phyloP scores from a whole-genome alignment of 768 basidiomycete genomes.

The Suillus placidus region DNA sequence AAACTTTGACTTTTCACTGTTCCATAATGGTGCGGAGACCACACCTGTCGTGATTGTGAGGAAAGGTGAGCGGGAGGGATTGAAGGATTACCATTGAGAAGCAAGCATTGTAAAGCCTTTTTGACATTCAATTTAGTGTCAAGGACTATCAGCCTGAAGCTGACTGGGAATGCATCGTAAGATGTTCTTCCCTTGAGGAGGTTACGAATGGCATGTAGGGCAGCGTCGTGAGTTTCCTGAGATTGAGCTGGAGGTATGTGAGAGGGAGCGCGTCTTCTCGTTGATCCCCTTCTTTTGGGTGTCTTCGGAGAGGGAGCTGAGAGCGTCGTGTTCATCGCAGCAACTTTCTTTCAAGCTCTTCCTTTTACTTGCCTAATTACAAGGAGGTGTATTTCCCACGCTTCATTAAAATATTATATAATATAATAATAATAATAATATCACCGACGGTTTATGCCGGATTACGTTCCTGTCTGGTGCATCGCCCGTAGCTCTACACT shows the following conservation, averaged over 20 bases:
- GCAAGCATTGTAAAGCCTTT: slow-evolving; percentile 86
- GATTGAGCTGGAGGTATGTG: slow-evolving; percentile 56
- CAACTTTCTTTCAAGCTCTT: slow-evolving; percentile 2
- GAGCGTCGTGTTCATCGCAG: slow-evolving; percentile 48
- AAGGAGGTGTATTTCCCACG: slow-evolving; percentile 13
- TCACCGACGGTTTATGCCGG: slow-evolving; percentile 8
- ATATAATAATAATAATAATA: too few relatives aligned
- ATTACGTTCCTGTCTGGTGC: slow-evolving; percentile 22
- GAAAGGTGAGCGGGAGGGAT: background rate
- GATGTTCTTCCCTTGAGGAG: slow-evolving; percentile 85
- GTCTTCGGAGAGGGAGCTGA: slow-evolving; percentile 46
- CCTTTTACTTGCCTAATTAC: background rate
- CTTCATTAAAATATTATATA: background rate
- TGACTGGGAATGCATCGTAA: slow-evolving; percentile 98
- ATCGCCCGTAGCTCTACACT: background rate
- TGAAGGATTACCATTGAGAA: slow-evolving; percentile 65
- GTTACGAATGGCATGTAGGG: slow-evolving; percentile 68
- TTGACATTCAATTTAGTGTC: slow-evolving; percentile 96
- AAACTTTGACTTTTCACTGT: slow-evolving; percentile 90
- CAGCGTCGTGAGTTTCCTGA: slow-evolving; percentile 68
- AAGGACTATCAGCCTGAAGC: slow-evolving; percentile 93
- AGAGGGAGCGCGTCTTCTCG: slow-evolving; percentile 58
- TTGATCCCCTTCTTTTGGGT: slow-evolving; percentile 58
- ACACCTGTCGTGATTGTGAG: slow-evolving; percentile 60
- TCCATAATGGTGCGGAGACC: slow-evolving; percentile 97